phyloP scores from a whole-genome alignment of 2,329 filamentous ascomycete species.

The Colletotrichum gloeosporioides region DNA sequence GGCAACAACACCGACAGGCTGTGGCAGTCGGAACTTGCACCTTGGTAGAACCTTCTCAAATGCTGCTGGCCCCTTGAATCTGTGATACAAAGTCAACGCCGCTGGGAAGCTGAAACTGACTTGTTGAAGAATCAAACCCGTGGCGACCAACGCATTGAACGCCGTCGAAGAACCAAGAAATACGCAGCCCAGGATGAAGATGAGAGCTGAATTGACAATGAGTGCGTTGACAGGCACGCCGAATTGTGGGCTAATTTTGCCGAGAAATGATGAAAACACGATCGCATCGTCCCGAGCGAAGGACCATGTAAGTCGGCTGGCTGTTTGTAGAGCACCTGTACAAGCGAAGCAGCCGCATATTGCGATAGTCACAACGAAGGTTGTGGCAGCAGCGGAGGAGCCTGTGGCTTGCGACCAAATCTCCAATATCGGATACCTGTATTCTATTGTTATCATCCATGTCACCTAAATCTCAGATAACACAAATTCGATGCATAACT shows the following conservation, averaged over 20 bases:
- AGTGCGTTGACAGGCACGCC: constrained; percentile 10
- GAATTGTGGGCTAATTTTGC: background rate
- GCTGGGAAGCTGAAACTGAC: constrained; percentile 12
- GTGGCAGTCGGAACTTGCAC: background rate
- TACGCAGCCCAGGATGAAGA: background rate
- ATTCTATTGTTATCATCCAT: fast-evolving
- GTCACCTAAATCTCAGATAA: fast-evolving
- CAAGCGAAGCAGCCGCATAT: constrained; percentile 16
- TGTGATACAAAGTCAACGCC: background rate
- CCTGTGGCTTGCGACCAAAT: constrained; percentile 11
- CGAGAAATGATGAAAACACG: background rate
- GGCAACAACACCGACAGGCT: background rate
- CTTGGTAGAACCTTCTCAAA: background rate
- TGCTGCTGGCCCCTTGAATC: background rate
- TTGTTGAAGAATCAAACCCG: constrained; percentile 10
- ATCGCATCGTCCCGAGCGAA: constrained; percentile 14
- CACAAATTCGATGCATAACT: fast-evolving
- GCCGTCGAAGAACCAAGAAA: constrained; percentile 9
- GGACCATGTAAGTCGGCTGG: constrained; percentile 14
- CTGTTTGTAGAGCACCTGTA: constrained; percentile 1
- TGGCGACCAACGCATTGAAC: constrained; percentile 14
- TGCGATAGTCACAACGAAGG: background rate
- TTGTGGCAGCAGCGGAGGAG: background rate
- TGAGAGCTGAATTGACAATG: background rate
- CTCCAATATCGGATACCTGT: constrained; percentile 1